Conservation (phyloP, 169 alveolate genomes). For the Cryptosporidium parvum region DNA sequence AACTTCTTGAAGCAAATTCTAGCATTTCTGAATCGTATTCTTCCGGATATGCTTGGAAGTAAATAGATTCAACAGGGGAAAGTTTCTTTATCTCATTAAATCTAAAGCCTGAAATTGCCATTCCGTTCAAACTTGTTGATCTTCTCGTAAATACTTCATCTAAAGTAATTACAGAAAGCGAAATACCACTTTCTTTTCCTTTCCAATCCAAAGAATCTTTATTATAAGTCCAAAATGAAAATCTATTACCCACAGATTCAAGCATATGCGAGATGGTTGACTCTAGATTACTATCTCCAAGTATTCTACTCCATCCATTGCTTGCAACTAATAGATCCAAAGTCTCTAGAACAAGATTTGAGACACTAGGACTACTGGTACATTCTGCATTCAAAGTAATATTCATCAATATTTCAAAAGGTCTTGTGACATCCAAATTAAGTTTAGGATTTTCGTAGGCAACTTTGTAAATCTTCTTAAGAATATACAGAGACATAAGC, state of each 20-base stretch:
- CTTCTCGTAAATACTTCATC: slow-evolving; percentile 47
- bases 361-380: slow-evolving; percentile 53
- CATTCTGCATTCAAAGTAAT: slow-evolving; percentile 62
- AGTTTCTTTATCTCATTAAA: slow-evolving; percentile 12
- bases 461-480: slow-evolving; percentile 13
- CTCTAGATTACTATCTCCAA: background rate
- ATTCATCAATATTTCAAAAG: slow-evolving; percentile 35
- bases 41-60: slow-evolving; percentile 69
- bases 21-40: slow-evolving; percentile 63
- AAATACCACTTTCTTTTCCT: slow-evolving; percentile 40
- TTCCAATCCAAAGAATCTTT: slow-evolving; percentile 33
- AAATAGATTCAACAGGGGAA: slow-evolving; percentile 50
- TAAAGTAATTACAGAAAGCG: slow-evolving; percentile 20
- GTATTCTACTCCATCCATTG: slow-evolving; percentile 23
- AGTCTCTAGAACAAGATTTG: slow-evolving; percentile 46
- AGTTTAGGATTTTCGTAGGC: slow-evolving; percentile 14
- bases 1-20: slow-evolving; percentile 11
- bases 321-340: slow-evolving; percentile 18
- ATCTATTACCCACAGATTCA: slow-evolving; percentile 59
- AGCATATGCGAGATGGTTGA: slow-evolving; percentile 3
- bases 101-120: slow-evolving; percentile 33
- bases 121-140: slow-evolving; percentile 27
- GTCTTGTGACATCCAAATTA: slow-evolving; percentile 27
- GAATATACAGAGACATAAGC: slow-evolving; percentile 23
- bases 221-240: slow-evolving; percentile 47